These are phyloP conservation scores for Arctium minus DNA, from an alignment of 129 eudicot species.

Conservation along the genomic window DNA sequence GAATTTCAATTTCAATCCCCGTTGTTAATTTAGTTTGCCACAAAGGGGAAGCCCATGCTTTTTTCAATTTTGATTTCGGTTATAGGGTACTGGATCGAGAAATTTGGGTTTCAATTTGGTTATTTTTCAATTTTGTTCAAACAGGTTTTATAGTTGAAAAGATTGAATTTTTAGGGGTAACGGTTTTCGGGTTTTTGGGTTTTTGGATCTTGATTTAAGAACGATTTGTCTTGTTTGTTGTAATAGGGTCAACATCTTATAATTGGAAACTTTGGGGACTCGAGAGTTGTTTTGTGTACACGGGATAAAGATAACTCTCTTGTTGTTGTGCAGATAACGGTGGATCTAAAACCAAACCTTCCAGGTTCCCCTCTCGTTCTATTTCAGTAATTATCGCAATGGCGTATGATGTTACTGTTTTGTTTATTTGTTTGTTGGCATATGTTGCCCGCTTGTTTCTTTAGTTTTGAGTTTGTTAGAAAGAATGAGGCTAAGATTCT, in stretches of 20 bases:
- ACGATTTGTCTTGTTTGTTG: not conserved
- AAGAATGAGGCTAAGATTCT: too few species aligned
- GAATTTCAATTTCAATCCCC: too few species aligned
- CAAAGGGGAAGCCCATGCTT: too few species aligned
- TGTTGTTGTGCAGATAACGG: constrained; percentile 67
- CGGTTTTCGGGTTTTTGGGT: not conserved
- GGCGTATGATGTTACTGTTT: too few species aligned
- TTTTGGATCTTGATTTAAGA: not conserved
- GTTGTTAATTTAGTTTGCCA: too few species aligned
- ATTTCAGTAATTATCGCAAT: too few species aligned
- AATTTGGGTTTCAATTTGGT: too few species aligned
- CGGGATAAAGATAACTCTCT: constrained; percentile 49
- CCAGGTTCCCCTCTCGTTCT: constrained; percentile 45
- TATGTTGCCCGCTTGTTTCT: too few species aligned
- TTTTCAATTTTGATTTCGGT: too few species aligned
- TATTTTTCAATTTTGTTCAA: constrained; percentile 33
- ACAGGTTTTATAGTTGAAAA: constrained; percentile 48
- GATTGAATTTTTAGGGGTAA: not conserved
- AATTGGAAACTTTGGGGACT: constrained; percentile 79
- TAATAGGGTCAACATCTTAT: constrained; percentile 72
- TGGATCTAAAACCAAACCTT: constrained; percentile 77
- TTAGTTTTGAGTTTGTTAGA: too few species aligned
- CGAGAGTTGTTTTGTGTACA: constrained; percentile 72
- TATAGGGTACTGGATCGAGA: too few species aligned
- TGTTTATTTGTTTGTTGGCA: too few species aligned